Conservation (phyloP, 805 yeast genomes). For the Yamadazyma tumulicola region DNA sequence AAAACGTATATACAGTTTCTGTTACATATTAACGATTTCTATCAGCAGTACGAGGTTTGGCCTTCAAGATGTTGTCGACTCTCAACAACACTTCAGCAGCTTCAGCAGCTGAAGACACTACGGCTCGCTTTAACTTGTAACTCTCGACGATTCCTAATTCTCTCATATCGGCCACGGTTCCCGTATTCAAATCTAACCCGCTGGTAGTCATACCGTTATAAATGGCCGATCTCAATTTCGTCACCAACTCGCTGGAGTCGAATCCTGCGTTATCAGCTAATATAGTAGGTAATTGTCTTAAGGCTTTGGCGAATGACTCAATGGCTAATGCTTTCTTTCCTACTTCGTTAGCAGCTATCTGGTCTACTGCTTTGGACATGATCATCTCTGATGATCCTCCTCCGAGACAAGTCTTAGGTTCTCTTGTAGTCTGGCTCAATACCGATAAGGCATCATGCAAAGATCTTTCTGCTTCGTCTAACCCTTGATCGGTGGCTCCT, state of each 20-base stretch:
- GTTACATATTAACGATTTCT: constrained; percentile 45
- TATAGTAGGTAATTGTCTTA: constrained; percentile 92
- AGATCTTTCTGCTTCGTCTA: constrained; percentile 47
- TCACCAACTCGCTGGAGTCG: constrained; percentile 87
- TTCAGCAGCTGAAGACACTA: constrained; percentile 93
- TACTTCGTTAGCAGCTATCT: constrained; percentile 82
- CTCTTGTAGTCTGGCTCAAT: constrained; percentile 88
- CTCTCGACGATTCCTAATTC: constrained; percentile 91
- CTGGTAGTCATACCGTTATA: constrained; percentile 90
- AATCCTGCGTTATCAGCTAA: constrained; percentile 96
- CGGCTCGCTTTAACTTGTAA: constrained; percentile 87
- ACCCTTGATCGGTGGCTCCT: constrained; percentile 46
- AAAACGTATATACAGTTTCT: background rate
- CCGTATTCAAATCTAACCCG: constrained; percentile 84
- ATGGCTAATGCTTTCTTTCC: constrained; percentile 94
- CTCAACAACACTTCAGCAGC: constrained; percentile 95
- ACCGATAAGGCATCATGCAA: constrained; percentile 95
- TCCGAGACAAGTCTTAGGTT: constrained; percentile 87
- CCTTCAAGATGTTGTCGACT: constrained; percentile 95
- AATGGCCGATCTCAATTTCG: constrained; percentile 84
- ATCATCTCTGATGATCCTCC: constrained; percentile 90
- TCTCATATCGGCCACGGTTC: constrained; percentile 89
- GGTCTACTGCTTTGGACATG: constrained; percentile 96
- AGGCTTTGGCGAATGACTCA: constrained; percentile 90
- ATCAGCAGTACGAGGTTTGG: constrained; percentile 96